phyloP scores from a whole-genome alignment of 768 basidiomycete species.

The Rhodosporidiobolus sp. region DNA sequence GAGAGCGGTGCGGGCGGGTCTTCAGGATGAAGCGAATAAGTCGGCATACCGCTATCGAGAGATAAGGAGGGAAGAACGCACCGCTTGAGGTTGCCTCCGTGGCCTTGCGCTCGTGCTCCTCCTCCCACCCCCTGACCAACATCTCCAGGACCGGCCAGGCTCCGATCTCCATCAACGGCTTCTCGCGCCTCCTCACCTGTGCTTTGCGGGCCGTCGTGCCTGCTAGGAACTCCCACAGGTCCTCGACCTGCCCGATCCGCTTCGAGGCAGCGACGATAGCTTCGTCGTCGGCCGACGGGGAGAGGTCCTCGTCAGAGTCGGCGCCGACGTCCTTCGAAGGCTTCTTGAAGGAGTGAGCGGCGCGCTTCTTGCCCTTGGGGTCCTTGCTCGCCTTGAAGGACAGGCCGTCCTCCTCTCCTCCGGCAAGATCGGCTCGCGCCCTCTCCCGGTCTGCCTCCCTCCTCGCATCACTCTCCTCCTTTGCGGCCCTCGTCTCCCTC shows the following conservation, averaged over 20 bases:
- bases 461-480: background rate
- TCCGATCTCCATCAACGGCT: conserved; percentile 6
- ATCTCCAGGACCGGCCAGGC: conserved; percentile 17
- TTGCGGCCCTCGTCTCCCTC: background rate
- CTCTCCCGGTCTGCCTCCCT: background rate
- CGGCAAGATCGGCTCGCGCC: too few species aligned
- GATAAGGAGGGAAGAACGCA: background rate
- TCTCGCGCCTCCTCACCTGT: conserved; percentile 7
- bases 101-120: conserved; percentile 8
- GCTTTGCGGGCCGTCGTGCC: conserved; percentile 12
- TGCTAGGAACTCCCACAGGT: conserved; percentile 32
- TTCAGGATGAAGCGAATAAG: background rate
- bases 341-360: background rate
- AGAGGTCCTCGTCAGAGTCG: background rate
- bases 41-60: background rate
- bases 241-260: conserved; percentile 2
- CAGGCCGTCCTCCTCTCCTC: too few species aligned
- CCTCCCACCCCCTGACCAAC: conserved; percentile 23
- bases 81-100: accelerated
- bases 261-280: conserved; percentile 2
- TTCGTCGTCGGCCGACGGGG: conserved; percentile 19
- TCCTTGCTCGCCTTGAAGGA: too few species aligned
- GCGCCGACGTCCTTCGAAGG: too few species aligned
- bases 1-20: conserved; percentile 6
- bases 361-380: conserved; percentile 1